A percentile compares a stretch with the other conserved stretches of the same genome.
Conservation (phyloP, 768 basidiomycete species). For the Brasilioporus rufonigricans region DNA sequence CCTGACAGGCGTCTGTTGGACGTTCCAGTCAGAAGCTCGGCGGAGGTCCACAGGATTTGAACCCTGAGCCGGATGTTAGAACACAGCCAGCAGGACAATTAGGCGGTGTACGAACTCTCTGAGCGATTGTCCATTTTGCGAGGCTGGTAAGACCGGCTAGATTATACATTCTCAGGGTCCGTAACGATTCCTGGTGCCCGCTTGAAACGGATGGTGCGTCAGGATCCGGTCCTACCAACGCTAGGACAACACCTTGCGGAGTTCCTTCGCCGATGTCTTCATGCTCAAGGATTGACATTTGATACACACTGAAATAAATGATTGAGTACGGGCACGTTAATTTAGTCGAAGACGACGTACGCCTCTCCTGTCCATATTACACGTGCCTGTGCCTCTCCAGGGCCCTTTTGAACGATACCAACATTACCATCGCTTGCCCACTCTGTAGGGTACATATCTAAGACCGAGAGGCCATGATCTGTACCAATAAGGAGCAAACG, state of each 20-base stretch:
- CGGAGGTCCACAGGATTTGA: conserved; percentile 60
- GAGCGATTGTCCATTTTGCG: conserved; percentile 69
- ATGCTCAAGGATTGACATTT: conserved; percentile 72
- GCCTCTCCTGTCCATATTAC: conserved; percentile 77
- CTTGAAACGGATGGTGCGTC: conserved; percentile 38
- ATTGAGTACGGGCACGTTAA: background rate
- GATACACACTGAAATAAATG: conserved; percentile 54
- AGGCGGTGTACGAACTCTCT: conserved; percentile 47
- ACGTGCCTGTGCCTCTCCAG: conserved; percentile 66
- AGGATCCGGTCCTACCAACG: conserved; percentile 64
- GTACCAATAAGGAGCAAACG: conserved; percentile 74
- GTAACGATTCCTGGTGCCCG: conserved; percentile 54
- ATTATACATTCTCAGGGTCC: conserved; percentile 79
- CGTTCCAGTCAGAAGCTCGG: conserved; percentile 48
- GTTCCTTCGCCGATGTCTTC: conserved; percentile 53
- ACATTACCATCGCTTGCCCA: conserved; percentile 47
- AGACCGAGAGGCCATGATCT: conserved; percentile 74
- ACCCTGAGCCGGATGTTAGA: conserved; percentile 39
- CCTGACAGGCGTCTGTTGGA: conserved; percentile 44
- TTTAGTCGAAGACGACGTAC: conserved; percentile 37
- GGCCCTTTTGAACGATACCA: conserved; percentile 49
- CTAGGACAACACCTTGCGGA: conserved; percentile 74
- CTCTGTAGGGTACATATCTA: conserved; percentile 80
- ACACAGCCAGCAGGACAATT: background rate
- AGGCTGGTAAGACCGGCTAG: conserved; percentile 71